Evolutionary conservation across 495 filamentous ascomycete genomes (phyloP).

Genomic region (Rusavskia elegans): DNA sequence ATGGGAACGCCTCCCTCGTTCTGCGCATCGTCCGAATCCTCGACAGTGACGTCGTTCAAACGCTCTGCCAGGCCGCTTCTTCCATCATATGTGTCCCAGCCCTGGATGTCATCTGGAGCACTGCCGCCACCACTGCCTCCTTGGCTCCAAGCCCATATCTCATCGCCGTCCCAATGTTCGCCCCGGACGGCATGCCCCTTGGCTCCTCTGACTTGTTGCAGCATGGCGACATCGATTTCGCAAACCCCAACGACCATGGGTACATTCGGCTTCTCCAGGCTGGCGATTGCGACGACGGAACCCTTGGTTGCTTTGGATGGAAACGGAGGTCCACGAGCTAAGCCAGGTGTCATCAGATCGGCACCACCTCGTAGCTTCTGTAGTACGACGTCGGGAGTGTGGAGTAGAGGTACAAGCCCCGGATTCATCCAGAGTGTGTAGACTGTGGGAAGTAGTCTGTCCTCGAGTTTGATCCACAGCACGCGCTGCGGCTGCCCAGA

Average conservation of each 20-base stretch:
- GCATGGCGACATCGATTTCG: conserved; percentile 45
- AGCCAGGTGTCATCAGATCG: conserved; percentile 61
- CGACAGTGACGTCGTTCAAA: conserved; percentile 11
- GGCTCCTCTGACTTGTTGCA: conserved; percentile 42
- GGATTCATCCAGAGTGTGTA: conserved; percentile 25
- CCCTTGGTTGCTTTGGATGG: conserved; percentile 43
- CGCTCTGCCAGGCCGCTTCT: conserved; percentile 5
- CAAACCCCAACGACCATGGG: conserved; percentile 50
- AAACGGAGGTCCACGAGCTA: conserved; percentile 56
- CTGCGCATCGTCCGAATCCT: conserved; percentile 24
- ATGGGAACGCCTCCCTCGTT: conserved; percentile 27
- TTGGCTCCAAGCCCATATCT: conserved; percentile 51
- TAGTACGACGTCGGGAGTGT: conserved; percentile 47
- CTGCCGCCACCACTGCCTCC: conserved; percentile 34
- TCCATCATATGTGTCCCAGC: conserved; percentile 23
- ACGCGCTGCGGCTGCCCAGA: conserved; percentile 42
- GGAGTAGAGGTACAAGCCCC: conserved; percentile 41
- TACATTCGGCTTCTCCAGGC: conserved; percentile 40
- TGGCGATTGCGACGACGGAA: conserved; percentile 50
- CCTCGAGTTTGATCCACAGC: conserved; percentile 54
- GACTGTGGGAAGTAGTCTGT: conserved; percentile 44
- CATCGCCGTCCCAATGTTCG: conserved; percentile 61
- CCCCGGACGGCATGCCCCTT: conserved; percentile 54
- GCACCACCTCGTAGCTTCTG: conserved; percentile 48
- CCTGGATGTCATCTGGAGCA: conserved; percentile 33